Percentiles rank a stretch among this genome's conserved stretches.
These are phyloP conservation scores for Kernera saxatilis DNA, from an alignment of 345 rosid genomes.

Conservation along the genomic window DNA sequence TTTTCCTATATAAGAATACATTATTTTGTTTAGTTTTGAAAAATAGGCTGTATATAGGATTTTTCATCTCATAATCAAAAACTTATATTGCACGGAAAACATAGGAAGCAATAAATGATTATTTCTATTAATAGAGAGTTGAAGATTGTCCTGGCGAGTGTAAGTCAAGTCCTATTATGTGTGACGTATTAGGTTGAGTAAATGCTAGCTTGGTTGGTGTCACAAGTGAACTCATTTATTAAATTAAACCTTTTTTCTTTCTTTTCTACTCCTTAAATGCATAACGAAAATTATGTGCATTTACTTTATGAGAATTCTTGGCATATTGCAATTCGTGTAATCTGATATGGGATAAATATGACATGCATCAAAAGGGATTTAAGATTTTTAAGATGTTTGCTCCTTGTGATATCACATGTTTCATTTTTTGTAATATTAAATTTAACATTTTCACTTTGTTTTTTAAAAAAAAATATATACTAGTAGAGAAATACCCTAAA, in stretches of 20 bases:
- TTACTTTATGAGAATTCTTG: constrained; percentile 3
- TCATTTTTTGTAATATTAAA: not conserved
- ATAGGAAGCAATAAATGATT: constrained; percentile 9
- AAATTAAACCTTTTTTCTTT: not conserved
- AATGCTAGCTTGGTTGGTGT: constrained; percentile 24
- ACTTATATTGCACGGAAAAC: constrained; percentile 9
- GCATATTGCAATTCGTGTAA: not conserved
- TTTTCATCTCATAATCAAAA: not conserved
- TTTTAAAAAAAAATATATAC: too few relatives aligned
- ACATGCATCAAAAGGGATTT: not conserved
- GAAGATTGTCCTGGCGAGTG: not conserved
- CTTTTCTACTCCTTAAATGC: not conserved
- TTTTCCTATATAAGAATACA: not conserved
- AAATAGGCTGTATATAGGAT: not conserved
- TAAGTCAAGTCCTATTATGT: constrained; percentile 10
- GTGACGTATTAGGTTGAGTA: constrained; percentile 27
- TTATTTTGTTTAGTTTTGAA: not conserved
- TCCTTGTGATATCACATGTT: constrained; percentile 4
- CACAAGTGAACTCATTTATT: constrained; percentile 25
- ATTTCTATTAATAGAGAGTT: constrained; percentile 4
- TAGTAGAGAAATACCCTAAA: too few relatives aligned
- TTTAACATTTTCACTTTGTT: not conserved
- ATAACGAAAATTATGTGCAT: not conserved
- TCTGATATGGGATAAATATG: not conserved
- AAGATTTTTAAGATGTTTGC: not conserved